Percentiles rank a stretch among this genome's conserved stretches.
phyloP scores from a whole-genome alignment of 352 stramenopile species.

The Peronospora belbahrii region DNA sequence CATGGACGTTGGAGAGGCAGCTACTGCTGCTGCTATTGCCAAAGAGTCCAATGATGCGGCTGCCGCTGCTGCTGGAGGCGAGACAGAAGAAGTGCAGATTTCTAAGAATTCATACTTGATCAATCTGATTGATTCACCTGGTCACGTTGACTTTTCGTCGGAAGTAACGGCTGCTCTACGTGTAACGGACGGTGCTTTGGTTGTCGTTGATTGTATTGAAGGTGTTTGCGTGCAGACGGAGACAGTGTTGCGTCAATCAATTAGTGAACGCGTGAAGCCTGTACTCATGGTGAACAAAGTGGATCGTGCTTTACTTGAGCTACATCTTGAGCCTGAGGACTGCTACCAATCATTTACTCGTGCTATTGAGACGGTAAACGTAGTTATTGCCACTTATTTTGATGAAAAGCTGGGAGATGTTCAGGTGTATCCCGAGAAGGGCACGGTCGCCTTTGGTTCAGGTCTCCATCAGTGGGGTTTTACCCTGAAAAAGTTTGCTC shows the following conservation, averaged over 20 bases:
- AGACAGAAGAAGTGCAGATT: slow-evolving; percentile 88
- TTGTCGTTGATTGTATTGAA: slow-evolving; percentile 99
- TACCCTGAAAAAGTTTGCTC: slow-evolving; percentile 98
- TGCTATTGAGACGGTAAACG: slow-evolving; percentile 98
- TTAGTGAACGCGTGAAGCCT: slow-evolving; percentile 95
- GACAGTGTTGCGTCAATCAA: slow-evolving; percentile 97
- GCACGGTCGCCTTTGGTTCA: slow-evolving; percentile 98
- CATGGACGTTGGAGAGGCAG: slow-evolving; percentile 89
- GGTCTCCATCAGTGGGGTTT: slow-evolving; percentile 99
- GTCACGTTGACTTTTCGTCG: slow-evolving; percentile 99
- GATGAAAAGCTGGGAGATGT: slow-evolving; percentile 94
- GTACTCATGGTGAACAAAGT: slow-evolving; percentile 99
- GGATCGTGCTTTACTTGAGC: slow-evolving; percentile 96
- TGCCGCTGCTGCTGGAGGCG: slow-evolving; percentile 7
- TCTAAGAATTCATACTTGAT: slow-evolving; percentile 98
- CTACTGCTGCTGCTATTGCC: slow-evolving; percentile 53
- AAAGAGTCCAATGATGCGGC: slow-evolving; percentile 48
- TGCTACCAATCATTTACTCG: slow-evolving; percentile 98
- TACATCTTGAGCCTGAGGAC: slow-evolving; percentile 98
- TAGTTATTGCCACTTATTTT: slow-evolving; percentile 99
- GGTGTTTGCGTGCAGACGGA: slow-evolving; percentile 99
- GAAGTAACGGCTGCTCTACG: slow-evolving; percentile 98
- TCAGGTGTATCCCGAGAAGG: slow-evolving; percentile 97
- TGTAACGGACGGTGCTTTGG: slow-evolving; percentile 98
- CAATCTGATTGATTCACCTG: slow-evolving; percentile 99